phyloP scores from a whole-genome alignment of 306 rosid genomes.

The Ormosia emarginata region DNA sequence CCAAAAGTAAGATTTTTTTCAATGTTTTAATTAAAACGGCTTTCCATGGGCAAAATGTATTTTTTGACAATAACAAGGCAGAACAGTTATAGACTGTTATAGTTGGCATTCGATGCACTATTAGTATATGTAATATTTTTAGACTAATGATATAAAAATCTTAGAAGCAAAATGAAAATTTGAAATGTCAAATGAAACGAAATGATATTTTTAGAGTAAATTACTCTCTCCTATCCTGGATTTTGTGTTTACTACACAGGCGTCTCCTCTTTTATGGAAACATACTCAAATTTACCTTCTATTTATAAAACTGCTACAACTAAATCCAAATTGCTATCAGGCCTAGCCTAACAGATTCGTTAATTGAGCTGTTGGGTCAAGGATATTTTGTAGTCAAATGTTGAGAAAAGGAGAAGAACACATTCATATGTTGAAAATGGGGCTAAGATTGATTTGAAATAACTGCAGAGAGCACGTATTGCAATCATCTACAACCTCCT shows the following conservation, averaged over 20 bases:
- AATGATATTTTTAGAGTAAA: background rate
- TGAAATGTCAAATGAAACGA: background rate
- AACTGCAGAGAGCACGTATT: constrained; percentile 77
- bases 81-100: background rate
- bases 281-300: background rate
- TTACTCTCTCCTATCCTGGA: background rate
- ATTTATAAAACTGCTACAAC: background rate
- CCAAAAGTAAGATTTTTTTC: background rate
- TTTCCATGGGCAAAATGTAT: background rate
- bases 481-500: constrained; percentile 54
- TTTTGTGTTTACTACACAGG: background rate
- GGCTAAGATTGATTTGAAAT: constrained; percentile 33
- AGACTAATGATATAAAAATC: background rate
- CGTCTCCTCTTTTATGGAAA: background rate
- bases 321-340: background rate
- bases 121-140: background rate
- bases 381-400: background rate
- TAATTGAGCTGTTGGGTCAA: background rate
- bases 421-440: constrained; percentile 1
- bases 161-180: background rate
- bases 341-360: background rate
- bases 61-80: background rate
- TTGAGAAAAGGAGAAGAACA: background rate
- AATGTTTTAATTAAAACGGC: background rate
- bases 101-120: background rate